Percentiles rank a stretch among this genome's conserved stretches.
Evolutionary conservation across 2,329 filamentous ascomycete genomes (phyloP).

Genomic region (Penicillium psychrosexuale): DNA sequence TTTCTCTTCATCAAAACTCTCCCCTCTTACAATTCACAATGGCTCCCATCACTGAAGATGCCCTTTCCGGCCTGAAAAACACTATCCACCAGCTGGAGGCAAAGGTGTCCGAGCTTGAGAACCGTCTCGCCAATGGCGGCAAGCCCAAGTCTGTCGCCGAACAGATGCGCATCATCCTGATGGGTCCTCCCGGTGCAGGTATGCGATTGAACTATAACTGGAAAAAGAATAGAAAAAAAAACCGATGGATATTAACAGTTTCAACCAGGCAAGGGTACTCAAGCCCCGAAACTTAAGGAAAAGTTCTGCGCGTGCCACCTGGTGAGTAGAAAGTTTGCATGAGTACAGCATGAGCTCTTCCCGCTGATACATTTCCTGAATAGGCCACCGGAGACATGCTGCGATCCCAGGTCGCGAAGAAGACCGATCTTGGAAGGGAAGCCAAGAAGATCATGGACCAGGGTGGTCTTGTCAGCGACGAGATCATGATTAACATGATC

Average conservation of each 20-base stretch:
- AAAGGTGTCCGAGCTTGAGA: constrained; percentile 81
- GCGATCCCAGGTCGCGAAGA: constrained; percentile 95
- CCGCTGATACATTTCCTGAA: constrained; percentile 15
- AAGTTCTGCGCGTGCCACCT: constrained; percentile 96
- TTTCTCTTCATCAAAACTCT: constrained; percentile 20
- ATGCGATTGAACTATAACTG: constrained; percentile 25
- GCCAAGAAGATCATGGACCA: constrained; percentile 99
- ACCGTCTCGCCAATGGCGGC: constrained; percentile 57
- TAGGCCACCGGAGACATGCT: constrained; percentile 99
- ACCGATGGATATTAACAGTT: constrained; percentile 19
- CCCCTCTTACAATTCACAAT: constrained; percentile 54
- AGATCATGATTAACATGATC: constrained; percentile 99
- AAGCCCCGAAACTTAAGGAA: constrained; percentile 97
- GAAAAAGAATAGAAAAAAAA: too few relatives aligned
- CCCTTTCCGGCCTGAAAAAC: constrained; percentile 77
- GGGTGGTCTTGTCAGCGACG: constrained; percentile 94
- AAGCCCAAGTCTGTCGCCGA: constrained; percentile 52
- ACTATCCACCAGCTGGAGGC: constrained; percentile 79
- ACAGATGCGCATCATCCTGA: constrained; percentile 91
- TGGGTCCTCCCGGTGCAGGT: constrained; percentile 97
- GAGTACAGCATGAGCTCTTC: not conserved
- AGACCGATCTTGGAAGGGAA: constrained; percentile 89
- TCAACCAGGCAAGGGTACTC: constrained; percentile 86
- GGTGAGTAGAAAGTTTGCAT: constrained; percentile 54
- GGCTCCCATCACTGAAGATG: constrained; percentile 81